Conservation (phyloP, 768 basidiomycete genomes). For the Butyriboletus loyo region DNA sequence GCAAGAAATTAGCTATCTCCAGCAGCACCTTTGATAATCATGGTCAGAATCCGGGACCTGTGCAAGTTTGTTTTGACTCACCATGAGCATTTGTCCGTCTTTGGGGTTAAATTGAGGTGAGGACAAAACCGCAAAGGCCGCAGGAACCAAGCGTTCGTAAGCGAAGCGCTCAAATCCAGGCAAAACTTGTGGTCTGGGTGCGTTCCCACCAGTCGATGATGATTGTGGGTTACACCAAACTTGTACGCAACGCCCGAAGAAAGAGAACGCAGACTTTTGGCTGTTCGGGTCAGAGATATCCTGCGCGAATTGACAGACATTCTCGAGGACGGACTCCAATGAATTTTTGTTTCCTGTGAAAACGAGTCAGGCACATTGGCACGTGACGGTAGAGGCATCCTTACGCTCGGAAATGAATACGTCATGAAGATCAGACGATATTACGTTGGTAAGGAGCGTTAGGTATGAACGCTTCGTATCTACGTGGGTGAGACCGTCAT, state of each 20-base stretch:
- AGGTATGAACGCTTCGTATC: constrained; percentile 91
- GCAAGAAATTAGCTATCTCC: constrained; percentile 85
- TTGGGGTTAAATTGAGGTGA: constrained; percentile 80
- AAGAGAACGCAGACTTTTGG: constrained; percentile 76
- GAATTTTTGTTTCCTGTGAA: constrained; percentile 56
- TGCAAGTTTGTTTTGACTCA: constrained; percentile 37
- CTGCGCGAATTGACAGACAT: constrained; percentile 67
- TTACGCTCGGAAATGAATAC: constrained; percentile 87
- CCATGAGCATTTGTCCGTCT: constrained; percentile 83
- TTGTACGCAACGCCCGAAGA: constrained; percentile 66
- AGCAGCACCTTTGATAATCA: constrained; percentile 63
- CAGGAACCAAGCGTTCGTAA: constrained; percentile 81
- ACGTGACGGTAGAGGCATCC: constrained; percentile 25
- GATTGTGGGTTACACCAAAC: constrained; percentile 62
- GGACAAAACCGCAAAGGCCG: constrained; percentile 79
- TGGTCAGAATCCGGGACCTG: background rate
- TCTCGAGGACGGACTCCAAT: constrained; percentile 75
- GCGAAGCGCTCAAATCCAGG: constrained; percentile 93
- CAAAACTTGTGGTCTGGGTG: constrained; percentile 39
- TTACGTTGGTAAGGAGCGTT: constrained; percentile 72
- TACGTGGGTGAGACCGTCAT: constrained; percentile 73
- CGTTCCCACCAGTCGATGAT: constrained; percentile 33
- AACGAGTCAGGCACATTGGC: background rate
- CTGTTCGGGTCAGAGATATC: constrained; percentile 73
- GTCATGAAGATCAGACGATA: constrained; percentile 75